Conservation (phyloP, 768 basidiomycete species). For the Cyathus striatus region DNA sequence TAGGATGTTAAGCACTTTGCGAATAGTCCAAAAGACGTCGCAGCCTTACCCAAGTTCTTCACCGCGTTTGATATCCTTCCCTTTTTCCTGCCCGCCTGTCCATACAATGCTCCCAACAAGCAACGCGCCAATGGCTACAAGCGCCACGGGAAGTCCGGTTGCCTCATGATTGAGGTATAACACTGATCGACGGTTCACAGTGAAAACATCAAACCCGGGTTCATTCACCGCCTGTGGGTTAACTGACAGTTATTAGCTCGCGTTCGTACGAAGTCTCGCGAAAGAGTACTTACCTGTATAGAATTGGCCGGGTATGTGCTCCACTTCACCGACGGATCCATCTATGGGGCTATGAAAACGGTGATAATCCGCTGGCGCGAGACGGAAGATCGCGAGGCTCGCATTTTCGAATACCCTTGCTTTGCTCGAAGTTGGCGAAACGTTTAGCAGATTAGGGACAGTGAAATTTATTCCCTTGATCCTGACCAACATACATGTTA, state of each 20-base stretch:
- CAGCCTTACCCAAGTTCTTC: conserved; percentile 48
- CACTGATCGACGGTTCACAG: conserved; percentile 56
- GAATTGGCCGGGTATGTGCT: conserved; percentile 49
- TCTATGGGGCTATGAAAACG: conserved; percentile 73
- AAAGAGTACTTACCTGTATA: conserved; percentile 42
- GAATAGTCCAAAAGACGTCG: background rate
- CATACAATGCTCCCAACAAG: conserved; percentile 73
- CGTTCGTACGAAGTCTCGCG: background rate
- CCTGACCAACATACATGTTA: conserved; percentile 21
- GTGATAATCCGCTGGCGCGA: conserved; percentile 81
- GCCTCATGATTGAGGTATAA: conserved; percentile 42
- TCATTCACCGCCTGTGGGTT: conserved; percentile 80
- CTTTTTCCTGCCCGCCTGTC: conserved; percentile 45
- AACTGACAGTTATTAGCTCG: conserved; percentile 38
- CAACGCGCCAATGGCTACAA: conserved; percentile 77
- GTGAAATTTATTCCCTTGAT: conserved; percentile 71
- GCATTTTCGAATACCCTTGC: conserved; percentile 36
- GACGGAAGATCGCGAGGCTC: conserved; percentile 63
- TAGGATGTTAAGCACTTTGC: too few species aligned
- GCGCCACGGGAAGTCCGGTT: conserved; percentile 49
- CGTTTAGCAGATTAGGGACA: conserved; percentile 52
- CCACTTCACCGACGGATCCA: conserved; percentile 39
- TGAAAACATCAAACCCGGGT: conserved; percentile 56
- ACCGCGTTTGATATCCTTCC: conserved; percentile 48
- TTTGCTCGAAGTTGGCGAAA: conserved; percentile 34